Evolutionary conservation across 2,329 filamentous ascomycete species (phyloP).

Genomic region (Fonsecaea monophora): DNA sequence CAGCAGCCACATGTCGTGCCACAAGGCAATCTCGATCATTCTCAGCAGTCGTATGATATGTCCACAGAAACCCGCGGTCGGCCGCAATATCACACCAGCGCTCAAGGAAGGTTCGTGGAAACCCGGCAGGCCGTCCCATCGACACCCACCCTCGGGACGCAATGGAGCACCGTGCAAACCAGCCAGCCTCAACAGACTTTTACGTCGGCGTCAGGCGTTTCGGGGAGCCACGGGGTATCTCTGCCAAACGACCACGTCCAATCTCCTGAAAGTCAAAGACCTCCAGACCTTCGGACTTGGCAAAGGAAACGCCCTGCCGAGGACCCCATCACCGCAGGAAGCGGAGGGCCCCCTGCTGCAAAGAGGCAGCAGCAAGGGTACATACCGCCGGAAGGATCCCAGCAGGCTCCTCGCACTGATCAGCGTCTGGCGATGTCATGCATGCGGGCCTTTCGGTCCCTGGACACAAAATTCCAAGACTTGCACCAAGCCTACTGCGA

Average conservation of each 20-base stretch:
- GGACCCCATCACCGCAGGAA: neutral
- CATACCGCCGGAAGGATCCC: neutral
- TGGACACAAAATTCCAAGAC: neutral
- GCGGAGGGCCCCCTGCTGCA: neutral
- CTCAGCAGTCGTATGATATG: neutral
- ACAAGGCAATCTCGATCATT: neutral
- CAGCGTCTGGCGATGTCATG: neutral
- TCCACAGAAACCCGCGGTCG: neutral
- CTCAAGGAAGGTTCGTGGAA: neutral
- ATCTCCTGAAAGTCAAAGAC: neutral
- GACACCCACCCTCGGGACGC: neutral
- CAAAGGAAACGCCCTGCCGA: neutral
- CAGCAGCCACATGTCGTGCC: neutral
- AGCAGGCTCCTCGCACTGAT: neutral
- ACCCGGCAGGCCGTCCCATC: neutral
- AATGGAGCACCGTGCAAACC: neutral
- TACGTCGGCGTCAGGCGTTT: neutral
- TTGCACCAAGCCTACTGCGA: neutral
- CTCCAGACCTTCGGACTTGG: neutral
- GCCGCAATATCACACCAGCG: neutral
- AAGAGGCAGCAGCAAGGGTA: neutral
- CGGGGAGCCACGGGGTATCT: neutral
- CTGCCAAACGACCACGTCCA: neutral
- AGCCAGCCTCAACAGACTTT: neutral
- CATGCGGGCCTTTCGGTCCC: neutral